Conservation (phyloP, 352 stramenopile genomes). For the Albugo candida region DNA sequence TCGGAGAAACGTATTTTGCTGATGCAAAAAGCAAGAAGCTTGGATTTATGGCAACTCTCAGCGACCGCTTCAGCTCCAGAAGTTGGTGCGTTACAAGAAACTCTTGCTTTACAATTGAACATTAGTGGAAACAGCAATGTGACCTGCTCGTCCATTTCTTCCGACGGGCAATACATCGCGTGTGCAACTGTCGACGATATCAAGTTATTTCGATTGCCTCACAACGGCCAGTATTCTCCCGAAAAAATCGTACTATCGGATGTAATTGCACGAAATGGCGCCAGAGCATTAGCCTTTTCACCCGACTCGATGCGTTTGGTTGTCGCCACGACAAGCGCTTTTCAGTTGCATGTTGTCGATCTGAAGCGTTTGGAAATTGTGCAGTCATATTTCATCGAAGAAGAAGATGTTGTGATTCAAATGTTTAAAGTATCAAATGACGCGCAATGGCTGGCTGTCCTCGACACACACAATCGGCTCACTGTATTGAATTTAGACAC, state of each 20-base stretch:
- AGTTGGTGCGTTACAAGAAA: background rate
- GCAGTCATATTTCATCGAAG: slow-evolving; percentile 27
- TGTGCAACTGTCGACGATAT: slow-evolving; percentile 69
- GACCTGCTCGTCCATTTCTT: slow-evolving; percentile 59
- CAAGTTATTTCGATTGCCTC: slow-evolving; percentile 75
- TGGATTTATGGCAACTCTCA: slow-evolving; percentile 57
- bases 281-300: slow-evolving; percentile 18
- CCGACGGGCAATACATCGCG: slow-evolving; percentile 70
- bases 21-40: slow-evolving; percentile 36
- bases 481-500: slow-evolving; percentile 73
- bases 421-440: slow-evolving; percentile 60
- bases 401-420: slow-evolving; percentile 19
- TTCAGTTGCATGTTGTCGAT: slow-evolving; percentile 45
- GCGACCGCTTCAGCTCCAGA: slow-evolving; percentile 8
- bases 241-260: slow-evolving; percentile 37
- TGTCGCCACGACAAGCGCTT: slow-evolving; percentile 34
- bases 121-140: slow-evolving; percentile 77
- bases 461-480: slow-evolving; percentile 45
- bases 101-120: slow-evolving; percentile 26
- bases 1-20: slow-evolving; percentile 50
- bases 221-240: slow-evolving; percentile 14
- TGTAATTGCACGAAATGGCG: slow-evolving; percentile 17
- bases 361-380: slow-evolving; percentile 47
- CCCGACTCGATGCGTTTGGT: slow-evolving; percentile 59
- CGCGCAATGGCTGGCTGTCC: slow-evolving; percentile 58